phyloP scores from a whole-genome alignment of 2,329 filamentous ascomycete genomes.

The Chaetomiaceae sp. region DNA sequence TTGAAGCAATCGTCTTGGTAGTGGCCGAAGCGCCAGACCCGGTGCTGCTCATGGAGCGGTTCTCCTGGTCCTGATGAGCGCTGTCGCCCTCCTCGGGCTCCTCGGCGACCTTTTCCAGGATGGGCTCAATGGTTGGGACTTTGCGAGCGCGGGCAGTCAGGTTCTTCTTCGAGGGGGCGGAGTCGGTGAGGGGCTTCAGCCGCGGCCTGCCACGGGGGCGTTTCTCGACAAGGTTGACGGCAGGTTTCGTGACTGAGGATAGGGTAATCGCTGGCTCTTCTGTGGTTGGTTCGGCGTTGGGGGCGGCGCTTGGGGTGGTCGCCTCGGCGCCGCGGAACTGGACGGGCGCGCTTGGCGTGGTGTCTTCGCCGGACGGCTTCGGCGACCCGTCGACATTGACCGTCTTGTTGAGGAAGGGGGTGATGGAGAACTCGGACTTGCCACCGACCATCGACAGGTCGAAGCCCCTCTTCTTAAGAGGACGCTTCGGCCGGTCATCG shows the following conservation, averaged over 20 bases:
- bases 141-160: constrained; percentile 31
- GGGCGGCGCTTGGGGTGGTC: neutral
- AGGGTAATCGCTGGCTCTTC: constrained; percentile 10
- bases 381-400: constrained; percentile 45
- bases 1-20: constrained; percentile 19
- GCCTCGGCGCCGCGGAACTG: constrained; percentile 20
- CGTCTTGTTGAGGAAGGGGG: constrained; percentile 77
- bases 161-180: constrained; percentile 43
- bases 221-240: constrained; percentile 24
- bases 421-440: constrained; percentile 91
- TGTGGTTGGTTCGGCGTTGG: constrained; percentile 14
- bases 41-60: constrained; percentile 33
- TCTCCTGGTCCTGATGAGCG: constrained; percentile 30
- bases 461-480: constrained; percentile 51
- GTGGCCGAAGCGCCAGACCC: constrained; percentile 23
- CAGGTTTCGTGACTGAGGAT: neutral
- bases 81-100: constrained; percentile 21
- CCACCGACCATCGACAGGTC: constrained; percentile 65
- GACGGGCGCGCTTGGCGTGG: constrained; percentile 15
- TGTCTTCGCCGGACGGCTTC: constrained; percentile 19
- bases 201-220: constrained; percentile 45
- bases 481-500: constrained; percentile 37
- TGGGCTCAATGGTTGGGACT: constrained; percentile 27
- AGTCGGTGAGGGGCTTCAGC: constrained; percentile 41
- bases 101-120: constrained; percentile 38